Base-by-base conservation (phyloP, 495 filamentous ascomycete species). In the Xylona heveae region DNA sequence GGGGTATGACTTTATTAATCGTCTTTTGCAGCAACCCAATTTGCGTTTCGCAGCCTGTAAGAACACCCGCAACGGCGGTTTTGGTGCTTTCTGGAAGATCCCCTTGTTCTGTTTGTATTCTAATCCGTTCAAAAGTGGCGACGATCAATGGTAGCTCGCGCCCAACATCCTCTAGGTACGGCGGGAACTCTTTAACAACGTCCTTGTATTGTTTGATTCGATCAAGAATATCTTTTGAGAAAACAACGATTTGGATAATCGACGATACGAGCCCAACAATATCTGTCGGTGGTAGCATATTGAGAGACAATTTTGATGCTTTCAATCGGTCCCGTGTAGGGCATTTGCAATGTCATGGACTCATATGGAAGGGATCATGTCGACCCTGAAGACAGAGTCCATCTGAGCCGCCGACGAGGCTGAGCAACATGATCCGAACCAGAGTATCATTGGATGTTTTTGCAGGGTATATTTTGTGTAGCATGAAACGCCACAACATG, bases 181-280 rank as follows among this genome's bases (percentile, higher is more conserved):
- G 25, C 26, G 34, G 34, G 34, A 36, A 29, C 26, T 36, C 34
- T 23, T 14, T 20, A 20, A 36, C n/a, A 8, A 19, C 19, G 19
- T 15, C 27, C 34, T 36, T 15, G 29, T 36, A 36, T 31, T 36
- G 25, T 16, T 36, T 30, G 24, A 36, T 24, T 21, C 34, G 34
- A n/a, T 31, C 23, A 17, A 36, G 27, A 31, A 36, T 27, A 24
- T 20, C 14, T 16, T 24, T 29, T 15, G 25, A 17, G 28, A 31
- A 18, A 19, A 19, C 28, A 31, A 31, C 28, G 28, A 31, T 7
- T 19, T 31, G 28, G 27, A 36, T 36, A 17, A 36, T 36, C 18
- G 28, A 29, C 25, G 34, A 24, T 17, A 36, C 34, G 34, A 36
- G 28, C 25, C 34, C 34, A 19, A 36, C 34, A 21, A 36, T 27